phyloP scores from a whole-genome alignment of 495 filamentous ascomycete genomes.

The Clavariopsis aquatica region DNA sequence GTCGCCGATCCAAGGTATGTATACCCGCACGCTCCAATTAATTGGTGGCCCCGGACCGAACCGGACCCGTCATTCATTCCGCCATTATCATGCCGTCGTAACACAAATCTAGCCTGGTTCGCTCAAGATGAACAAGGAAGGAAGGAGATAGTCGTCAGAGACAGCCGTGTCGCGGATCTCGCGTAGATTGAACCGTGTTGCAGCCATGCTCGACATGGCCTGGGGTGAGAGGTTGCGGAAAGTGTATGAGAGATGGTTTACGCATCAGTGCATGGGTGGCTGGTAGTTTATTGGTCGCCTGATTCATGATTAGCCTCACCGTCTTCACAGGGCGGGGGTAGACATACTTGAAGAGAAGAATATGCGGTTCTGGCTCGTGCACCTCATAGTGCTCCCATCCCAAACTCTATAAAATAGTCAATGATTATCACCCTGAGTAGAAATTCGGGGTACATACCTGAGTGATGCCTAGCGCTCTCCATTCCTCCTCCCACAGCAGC shows the following conservation, averaged over 20 bases:
- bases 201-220: background rate
- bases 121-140: constrained; percentile 24
- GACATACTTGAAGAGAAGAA: constrained; percentile 92
- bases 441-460: constrained; percentile 64
- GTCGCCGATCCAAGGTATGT: constrained; percentile 5
- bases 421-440: background rate
- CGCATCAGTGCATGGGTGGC: constrained; percentile 55
- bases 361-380: constrained; percentile 97
- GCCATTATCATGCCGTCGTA: constrained; percentile 31
- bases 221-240: background rate
- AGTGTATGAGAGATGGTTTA: background rate
- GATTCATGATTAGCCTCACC: background rate
- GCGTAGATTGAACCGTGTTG: background rate
- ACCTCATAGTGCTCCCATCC: constrained; percentile 99
- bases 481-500: constrained; percentile 96
- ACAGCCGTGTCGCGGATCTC: background rate
- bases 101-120: constrained; percentile 19
- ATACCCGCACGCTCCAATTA: constrained; percentile 7
- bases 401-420: constrained; percentile 64
- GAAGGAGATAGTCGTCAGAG: background rate
- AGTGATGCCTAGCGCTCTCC: constrained; percentile 93
- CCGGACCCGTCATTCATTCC: constrained; percentile 11
- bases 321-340: constrained; percentile 22
- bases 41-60: constrained; percentile 5
- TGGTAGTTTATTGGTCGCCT: constrained; percentile 84